Percentiles rank a stretch among this genome's conserved stretches.
Evolutionary conservation across 805 yeast genomes (phyloP).

Genomic region (Ogataea dorogensis): DNA sequence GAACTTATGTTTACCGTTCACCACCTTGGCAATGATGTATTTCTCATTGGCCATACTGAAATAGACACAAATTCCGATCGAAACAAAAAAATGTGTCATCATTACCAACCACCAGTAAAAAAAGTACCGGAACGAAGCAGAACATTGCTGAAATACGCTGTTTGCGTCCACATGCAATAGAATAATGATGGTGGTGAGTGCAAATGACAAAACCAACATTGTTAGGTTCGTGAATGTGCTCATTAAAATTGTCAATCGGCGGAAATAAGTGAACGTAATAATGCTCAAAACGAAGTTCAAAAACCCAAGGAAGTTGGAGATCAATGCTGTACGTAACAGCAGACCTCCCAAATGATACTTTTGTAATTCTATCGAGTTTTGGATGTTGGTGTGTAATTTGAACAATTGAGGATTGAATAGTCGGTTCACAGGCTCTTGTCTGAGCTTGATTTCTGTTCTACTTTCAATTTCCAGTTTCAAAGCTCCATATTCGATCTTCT

Average conservation of each 20-base stretch:
- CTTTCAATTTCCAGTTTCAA: slow-evolving; percentile 10
- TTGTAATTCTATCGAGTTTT: slow-evolving; percentile 13
- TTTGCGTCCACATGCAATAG: slow-evolving; percentile 10
- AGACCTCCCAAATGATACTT: slow-evolving; percentile 14
- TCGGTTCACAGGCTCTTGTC: slow-evolving; percentile 6
- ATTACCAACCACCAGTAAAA: slow-evolving; percentile 19
- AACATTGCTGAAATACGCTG: slow-evolving; percentile 14
- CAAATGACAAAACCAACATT: slow-evolving; percentile 12
- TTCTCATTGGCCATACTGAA: slow-evolving; percentile 6
- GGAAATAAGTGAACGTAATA: slow-evolving; percentile 14
- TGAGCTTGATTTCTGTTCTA: slow-evolving; percentile 7
- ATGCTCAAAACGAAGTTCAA: slow-evolving; percentile 14
- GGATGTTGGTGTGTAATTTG: slow-evolving; percentile 11
- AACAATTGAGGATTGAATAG: slow-evolving; percentile 14
- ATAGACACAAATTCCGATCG: slow-evolving; percentile 10
- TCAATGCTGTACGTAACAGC: slow-evolving; percentile 14
- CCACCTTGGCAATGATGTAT: slow-evolving; percentile 8
- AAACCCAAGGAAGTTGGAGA: slow-evolving; percentile 13
- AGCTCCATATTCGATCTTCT: slow-evolving; percentile 1
- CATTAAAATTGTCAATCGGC: slow-evolving; percentile 7
- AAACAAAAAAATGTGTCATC: slow-evolving; percentile 10
- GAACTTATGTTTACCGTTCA: slow-evolving; percentile 7
- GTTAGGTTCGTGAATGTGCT: slow-evolving; percentile 9
- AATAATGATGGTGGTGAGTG: slow-evolving; percentile 11
- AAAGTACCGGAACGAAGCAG: slow-evolving; percentile 16